Base-by-base conservation (phyloP, 192 early-diverging fungal species). In the Funneliformis mosseae region DNA sequence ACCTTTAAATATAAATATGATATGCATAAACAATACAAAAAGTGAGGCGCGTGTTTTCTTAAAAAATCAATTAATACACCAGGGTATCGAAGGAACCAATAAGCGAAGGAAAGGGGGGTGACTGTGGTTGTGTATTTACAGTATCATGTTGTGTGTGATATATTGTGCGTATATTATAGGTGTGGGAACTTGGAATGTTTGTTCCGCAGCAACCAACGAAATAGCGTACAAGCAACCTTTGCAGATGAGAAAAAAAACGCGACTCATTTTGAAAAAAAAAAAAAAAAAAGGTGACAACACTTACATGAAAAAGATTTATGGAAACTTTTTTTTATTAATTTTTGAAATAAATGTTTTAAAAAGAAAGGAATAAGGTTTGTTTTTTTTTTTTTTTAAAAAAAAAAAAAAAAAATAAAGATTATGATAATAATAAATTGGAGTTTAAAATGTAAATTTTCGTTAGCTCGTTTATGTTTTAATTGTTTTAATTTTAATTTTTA, bases 161-260 rank as follows among this genome's bases (percentile, higher is more conserved):
- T 55, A 55, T 33, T 55, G 50, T 18, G 50, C 50, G 50, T 55
- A 55, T 55, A 18, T 55, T 55, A 55, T 55, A 55, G 16, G 50
- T 18, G 50, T 55, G 21, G 16, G 50, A 55, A 18, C 81, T 84
- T 81, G 82, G 83, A 81, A 81, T 84, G 74, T 84, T 77, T 33
- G 91, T 89, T 62, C 46, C 46, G 14, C 41, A 71, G 43, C 7
- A 64, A 28, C 59, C 3, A 59, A n/a, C 8, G 11, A 66, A 75
- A 46, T 25, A 38, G 16, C 33, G 33, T 33, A 33, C 33, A 33
- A 77, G 14, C 71, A 41, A n/a, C n/a, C n/a, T n/a, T n/a, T n/a
- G n/a, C n/a, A n/a, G n/a, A n/a, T n/a, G 46, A 76, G 38, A 11
- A 46, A 45, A 62, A 33, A 23, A 42, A 55, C 50, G 50, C 50